Evolutionary conservation across 2,329 filamentous ascomycete genomes (phyloP).

Genomic region (Aspergillus bombycis): DNA sequence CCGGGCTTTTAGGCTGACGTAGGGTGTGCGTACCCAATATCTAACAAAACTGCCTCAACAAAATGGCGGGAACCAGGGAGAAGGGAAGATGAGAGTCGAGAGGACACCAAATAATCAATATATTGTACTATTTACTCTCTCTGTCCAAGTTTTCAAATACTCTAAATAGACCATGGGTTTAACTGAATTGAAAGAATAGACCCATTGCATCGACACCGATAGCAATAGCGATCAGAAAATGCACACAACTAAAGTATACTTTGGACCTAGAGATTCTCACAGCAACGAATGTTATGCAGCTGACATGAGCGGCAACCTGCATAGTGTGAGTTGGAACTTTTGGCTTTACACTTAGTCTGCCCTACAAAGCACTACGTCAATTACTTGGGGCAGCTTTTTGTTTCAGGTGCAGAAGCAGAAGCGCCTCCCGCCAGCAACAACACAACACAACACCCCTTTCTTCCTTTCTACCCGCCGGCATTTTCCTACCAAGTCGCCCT

Average conservation of each 20-base stretch:
- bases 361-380: slow-evolving; percentile 21
- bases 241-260: not conserved
- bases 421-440: slow-evolving; percentile 21
- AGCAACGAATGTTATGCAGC: not conserved
- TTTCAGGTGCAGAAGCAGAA: slow-evolving; percentile 27
- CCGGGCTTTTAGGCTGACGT: not conserved
- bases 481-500: slow-evolving; percentile 9
- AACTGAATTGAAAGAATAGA: not conserved
- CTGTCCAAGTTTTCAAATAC: not conserved
- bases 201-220: not conserved
- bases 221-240: not conserved
- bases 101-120: not conserved
- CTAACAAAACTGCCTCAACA: not conserved
- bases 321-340: not conserved
- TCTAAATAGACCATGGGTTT: not conserved
- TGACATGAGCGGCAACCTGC: not conserved
- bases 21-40: not conserved
- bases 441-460: slow-evolving; percentile 19
- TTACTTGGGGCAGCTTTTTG: slow-evolving; percentile 22
- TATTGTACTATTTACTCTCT: not conserved
- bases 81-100: not conserved
- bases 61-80: not conserved
- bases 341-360: not conserved
- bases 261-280: not conserved
- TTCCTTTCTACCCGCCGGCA: slow-evolving; percentile 16